A percentile compares a stretch with the other conserved stretches of the same genome.
phyloP scores from a whole-genome alignment of 495 filamentous ascomycete genomes.

The Opeltia flavorubescens region DNA sequence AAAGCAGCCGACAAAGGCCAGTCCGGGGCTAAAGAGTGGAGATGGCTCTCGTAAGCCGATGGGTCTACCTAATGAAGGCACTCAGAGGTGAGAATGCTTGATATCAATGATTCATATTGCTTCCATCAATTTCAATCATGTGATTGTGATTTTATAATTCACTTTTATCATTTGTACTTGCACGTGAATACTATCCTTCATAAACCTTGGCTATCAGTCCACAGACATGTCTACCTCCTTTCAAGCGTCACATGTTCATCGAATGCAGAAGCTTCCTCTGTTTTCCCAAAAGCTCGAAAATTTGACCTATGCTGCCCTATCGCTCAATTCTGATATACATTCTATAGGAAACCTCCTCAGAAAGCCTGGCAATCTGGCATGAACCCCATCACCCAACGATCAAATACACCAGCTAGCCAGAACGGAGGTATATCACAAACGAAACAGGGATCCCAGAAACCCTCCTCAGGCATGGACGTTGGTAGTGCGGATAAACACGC shows the following conservation, averaged over 20 bases:
- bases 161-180: too few species aligned
- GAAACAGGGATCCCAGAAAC: constrained; percentile 28
- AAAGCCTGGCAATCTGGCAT: constrained; percentile 51
- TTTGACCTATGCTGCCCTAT: background rate
- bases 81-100: constrained; percentile 31
- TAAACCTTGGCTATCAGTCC: background rate
- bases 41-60: constrained; percentile 43
- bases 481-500: constrained; percentile 47
- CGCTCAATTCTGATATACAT: background rate
- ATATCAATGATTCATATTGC: background rate
- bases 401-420: constrained; percentile 30
- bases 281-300: too few species aligned
- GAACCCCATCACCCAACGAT: constrained; percentile 51
- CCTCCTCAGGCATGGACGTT: constrained; percentile 30
- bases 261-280: too few species aligned
- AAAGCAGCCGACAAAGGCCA: constrained; percentile 37
- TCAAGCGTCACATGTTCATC: too few species aligned
- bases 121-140: background rate
- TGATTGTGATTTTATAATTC: background rate
- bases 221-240: background rate
- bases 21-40: constrained; percentile 26
- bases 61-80: constrained; percentile 39
- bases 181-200: too few species aligned
- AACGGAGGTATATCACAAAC: constrained; percentile 38
- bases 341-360: constrained; percentile 23